Evolutionary conservation across 2,329 filamentous ascomycete species (phyloP).

Genomic region (Elsinoe australis): DNA sequence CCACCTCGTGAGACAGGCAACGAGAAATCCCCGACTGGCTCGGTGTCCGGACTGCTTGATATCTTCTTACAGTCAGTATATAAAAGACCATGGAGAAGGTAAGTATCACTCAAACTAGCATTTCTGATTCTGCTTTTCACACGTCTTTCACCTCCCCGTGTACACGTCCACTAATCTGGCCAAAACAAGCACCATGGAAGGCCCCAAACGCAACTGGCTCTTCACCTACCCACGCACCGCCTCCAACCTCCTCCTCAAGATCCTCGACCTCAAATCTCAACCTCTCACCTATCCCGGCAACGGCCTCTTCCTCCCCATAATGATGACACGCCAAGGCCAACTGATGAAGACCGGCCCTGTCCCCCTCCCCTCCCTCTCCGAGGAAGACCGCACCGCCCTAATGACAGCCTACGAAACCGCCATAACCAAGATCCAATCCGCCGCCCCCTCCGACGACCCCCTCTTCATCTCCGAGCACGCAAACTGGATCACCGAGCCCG

Average conservation of each 20-base stretch:
- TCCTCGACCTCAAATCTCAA: constrained; percentile 10
- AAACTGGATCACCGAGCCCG: constrained; percentile 10
- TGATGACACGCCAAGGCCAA: constrained; percentile 11
- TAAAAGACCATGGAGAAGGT: no score
- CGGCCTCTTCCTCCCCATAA: constrained; percentile 16
- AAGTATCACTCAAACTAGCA: no score
- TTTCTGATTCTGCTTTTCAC: no score
- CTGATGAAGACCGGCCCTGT: constrained; percentile 5
- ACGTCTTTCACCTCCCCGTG: no score
- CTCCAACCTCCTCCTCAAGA: constrained; percentile 13
- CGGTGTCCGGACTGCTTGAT: background rate
- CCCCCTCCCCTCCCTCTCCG: background rate
- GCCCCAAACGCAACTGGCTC: constrained; percentile 9
- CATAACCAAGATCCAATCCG: constrained; percentile 1
- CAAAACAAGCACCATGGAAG: no score
- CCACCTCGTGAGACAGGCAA: background rate
- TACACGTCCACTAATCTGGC: no score
- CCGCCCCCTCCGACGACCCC: background rate
- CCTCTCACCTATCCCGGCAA: constrained; percentile 6
- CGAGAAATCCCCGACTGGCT: background rate
- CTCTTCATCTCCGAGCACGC: constrained; percentile 14
- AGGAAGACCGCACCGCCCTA: constrained; percentile 7
- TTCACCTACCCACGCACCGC: constrained; percentile 9
- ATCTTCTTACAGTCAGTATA: background rate
- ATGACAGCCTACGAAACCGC: constrained; percentile 1